Evolutionary conservation across 495 filamentous ascomycete species (phyloP).

Genomic region (Penicillium tannophilum): DNA sequence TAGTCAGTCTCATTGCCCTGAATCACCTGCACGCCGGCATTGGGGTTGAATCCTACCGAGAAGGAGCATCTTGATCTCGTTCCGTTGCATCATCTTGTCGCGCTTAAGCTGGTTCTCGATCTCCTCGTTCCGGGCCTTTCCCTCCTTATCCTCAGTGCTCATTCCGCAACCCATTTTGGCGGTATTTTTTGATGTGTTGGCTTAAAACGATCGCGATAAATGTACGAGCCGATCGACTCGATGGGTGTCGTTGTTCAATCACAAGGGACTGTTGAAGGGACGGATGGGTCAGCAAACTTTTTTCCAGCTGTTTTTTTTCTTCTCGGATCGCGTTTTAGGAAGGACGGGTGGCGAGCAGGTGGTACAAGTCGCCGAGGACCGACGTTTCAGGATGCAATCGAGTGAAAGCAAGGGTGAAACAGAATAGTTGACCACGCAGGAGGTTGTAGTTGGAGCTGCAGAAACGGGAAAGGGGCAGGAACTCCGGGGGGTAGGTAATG

Average conservation of each 20-base stretch:
- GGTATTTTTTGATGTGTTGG: conserved; percentile 25
- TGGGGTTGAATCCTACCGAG: conserved; percentile 66
- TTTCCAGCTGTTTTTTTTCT: background rate
- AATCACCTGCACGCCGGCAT: background rate
- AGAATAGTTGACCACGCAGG: conserved; percentile 17
- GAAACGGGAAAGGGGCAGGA: background rate
- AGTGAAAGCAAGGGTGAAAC: conserved; percentile 31
- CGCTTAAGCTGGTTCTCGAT: conserved; percentile 97
- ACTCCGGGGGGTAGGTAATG: conserved; percentile 4
- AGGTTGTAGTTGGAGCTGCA: conserved; percentile 3
- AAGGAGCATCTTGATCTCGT: conserved; percentile 99
- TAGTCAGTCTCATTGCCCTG: background rate
- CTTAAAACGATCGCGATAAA: conserved; percentile 19
- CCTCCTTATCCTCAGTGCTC: conserved; percentile 99
- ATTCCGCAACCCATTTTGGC: conserved; percentile 98
- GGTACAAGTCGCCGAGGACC: conserved; percentile 26
- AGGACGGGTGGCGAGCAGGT: conserved; percentile 17
- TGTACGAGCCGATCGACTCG: conserved; percentile 27
- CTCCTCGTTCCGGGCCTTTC: conserved; percentile 98
- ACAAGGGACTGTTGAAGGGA: conserved; percentile 16
- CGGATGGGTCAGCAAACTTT: conserved; percentile 15
- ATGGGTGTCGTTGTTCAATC: conserved; percentile 15
- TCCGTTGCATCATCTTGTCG: conserved; percentile 93
- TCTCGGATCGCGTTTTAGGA: conserved; percentile 11
- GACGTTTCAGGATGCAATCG: conserved; percentile 32